A percentile compares a stretch with the other conserved stretches of the same genome.
These are phyloP conservation scores for Centaurea solstitialis DNA, from an alignment of 129 eudicot species.

Conservation along the genomic window DNA sequence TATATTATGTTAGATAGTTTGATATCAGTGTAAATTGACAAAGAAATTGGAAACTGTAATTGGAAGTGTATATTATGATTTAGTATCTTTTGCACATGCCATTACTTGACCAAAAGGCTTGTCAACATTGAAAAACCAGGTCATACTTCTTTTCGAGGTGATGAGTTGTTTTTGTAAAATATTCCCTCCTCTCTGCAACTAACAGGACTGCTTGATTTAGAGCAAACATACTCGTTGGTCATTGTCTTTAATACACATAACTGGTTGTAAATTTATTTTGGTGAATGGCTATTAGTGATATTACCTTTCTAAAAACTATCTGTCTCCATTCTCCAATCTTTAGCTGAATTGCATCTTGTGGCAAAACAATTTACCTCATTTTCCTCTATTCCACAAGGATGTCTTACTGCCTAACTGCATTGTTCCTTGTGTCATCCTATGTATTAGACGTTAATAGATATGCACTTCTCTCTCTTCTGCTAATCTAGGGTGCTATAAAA, in stretches of 20 bases:
- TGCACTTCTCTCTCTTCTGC: neutral
- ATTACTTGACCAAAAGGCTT: neutral
- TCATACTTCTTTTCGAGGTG: neutral
- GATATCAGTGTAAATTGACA: neutral
- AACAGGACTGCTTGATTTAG: neutral
- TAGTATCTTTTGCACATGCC: too few species aligned
- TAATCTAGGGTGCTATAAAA: conserved; percentile 84
- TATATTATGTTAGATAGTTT: neutral
- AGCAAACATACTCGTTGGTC: neutral
- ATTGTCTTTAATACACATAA: neutral
- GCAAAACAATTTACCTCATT: neutral
- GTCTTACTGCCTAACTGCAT: neutral
- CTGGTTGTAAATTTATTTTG: neutral
- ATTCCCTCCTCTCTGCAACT: neutral
- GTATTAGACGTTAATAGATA: conserved; percentile 1
- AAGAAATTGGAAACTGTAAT: neutral
- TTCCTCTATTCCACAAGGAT: neutral
- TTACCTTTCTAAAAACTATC: neutral
- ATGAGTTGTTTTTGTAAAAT: neutral
- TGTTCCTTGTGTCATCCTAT: neutral
- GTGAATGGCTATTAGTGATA: neutral
- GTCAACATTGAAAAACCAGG: neutral
- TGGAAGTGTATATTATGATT: neutral
- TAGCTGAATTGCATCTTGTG: neutral
- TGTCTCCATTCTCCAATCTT: neutral